Base-by-base conservation (phyloP, 768 basidiomycete species). In the Naganishia randhawae region DNA sequence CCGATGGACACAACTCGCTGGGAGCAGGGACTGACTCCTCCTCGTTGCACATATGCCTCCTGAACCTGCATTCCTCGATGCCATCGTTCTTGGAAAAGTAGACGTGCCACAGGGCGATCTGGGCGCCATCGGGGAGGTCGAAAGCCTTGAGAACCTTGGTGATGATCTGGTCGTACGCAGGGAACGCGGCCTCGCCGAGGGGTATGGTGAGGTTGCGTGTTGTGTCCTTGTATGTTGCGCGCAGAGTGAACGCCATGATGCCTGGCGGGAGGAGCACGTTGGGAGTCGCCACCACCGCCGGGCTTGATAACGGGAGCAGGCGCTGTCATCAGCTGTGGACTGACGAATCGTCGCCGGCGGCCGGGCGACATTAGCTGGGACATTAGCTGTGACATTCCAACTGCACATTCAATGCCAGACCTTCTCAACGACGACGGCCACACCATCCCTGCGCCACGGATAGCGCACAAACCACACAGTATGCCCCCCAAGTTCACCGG, bases 161-260 rank as follows among this genome's bases (percentile, higher is more conserved):
- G 66, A 77, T 75, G 19, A 79, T 67, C 25, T 76, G 71, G 0
- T 50, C 57, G 51, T 76, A 77, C 2, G 70, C 67, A 9, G 78
- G 78, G 67, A 79, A 76, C 22, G 68, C 65, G 10, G 75, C 71
- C 37, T 14, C 37, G 4, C 17, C 41, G 51, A 78, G 76, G 19
- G 57, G 57, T 27, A 61, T 39, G 29, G 71, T 61, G 50, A 79
- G 69, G 55, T 73, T 74, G 31, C 76, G 50, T 29, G 77, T 79
- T 69, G 76, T 75, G 55, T 78, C 77, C 64, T 73, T 73, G 67
- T 76, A 72, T 13, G 78, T 77, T 13, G 78, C 78, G 67, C 76
- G 77, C 71, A 78, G 73, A 48, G 76, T 72, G 69, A 79, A 77
- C 70, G 69, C 16, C 69, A 69, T 69, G 64, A 9, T 66, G 51